Base-by-base conservation (phyloP, 768 basidiomycete species). In the Serendipita vermifera region DNA sequence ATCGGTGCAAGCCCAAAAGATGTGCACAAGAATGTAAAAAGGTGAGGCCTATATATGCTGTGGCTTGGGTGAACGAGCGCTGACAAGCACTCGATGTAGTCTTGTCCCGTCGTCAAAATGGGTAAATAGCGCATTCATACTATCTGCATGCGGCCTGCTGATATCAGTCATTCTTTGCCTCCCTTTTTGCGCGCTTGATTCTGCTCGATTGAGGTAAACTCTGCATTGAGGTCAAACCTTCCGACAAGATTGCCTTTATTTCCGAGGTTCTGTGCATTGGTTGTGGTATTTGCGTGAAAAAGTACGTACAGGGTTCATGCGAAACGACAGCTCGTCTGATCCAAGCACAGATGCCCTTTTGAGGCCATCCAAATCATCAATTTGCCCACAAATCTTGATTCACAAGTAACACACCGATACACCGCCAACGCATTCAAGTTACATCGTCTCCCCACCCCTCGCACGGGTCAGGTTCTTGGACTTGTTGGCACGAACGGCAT, bases 211-310 rank as follows among this genome's bases (percentile, higher is more conserved):
- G 3, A 92, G 90, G 96, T 15, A 97, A 96, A 71, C 76, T 99
- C 22, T 99, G 96, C 75, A 98, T 98, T 63, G 96, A 98, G 72
- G 96, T 99, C 61, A 93, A 91, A 69, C 68, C 94, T 13, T 79
- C 82, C 5, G 93, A 96, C 73, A 97, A 97, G 76, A 96, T 98
- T 70, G 86, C 96, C 1, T 97, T 93, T 78, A 87, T 99, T 72
- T 98, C 96, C 26, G 96, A 99, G 69, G 92, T 94, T 68, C 76
- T 99, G 56, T 99, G 96, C 68, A 99, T 99, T 59, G 96, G 96
- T 64, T 99, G 96, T 70, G 96, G 96, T 87, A 98, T 99, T 65
- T 99, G 96, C 68, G 93, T 97, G 32, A 97, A 98, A 74, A 99
- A 97, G 94, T 96, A 65, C 67, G 85, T 72, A 4, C 5, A 2